A percentile compares a stretch with the other conserved stretches of the same genome.
phyloP scores from a whole-genome alignment of 805 yeast genomes.

The Nakazawaea wyomingensis region DNA sequence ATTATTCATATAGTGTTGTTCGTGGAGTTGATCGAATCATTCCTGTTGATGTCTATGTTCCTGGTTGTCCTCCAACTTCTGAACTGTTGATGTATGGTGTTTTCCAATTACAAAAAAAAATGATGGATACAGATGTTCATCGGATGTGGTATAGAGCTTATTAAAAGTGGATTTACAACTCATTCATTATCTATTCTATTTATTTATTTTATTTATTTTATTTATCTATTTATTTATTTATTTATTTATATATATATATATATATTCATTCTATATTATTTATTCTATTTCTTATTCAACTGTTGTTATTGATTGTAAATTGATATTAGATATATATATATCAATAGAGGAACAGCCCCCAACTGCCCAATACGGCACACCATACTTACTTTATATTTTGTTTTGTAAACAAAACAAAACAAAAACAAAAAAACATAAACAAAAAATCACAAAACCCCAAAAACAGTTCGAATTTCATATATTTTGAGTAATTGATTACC shows the following conservation, averaged over 20 bases:
- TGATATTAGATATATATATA: no score
- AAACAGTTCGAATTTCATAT: no score
- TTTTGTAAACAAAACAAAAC: no score
- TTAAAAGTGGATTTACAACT: no score
- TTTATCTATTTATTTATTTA: conserved; percentile 7
- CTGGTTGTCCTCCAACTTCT: conserved; percentile 90
- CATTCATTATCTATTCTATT: not conserved
- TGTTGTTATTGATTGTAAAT: no score
- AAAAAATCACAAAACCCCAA: no score
- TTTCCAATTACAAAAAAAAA: conserved; percentile 84
- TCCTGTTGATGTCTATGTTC: conserved; percentile 87
- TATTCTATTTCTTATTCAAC: not conserved
- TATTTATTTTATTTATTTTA: conserved; percentile 2
- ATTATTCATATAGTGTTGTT: conserved; percentile 82
- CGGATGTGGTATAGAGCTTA: conserved; percentile 77
- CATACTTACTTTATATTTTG: no score
- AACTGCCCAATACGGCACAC: no score
- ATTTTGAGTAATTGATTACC: no score
- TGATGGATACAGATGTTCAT: conserved; percentile 75
- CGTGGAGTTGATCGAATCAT: conserved; percentile 86
- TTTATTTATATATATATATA: conserved; percentile 6
- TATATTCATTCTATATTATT: not conserved
- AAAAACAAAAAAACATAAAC: no score
- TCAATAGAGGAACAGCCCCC: no score
- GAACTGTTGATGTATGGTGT: conserved; percentile 91